A percentile compares a stretch with the other conserved stretches of the same genome.
These are phyloP conservation scores for Phellinidium pouzarii DNA, from an alignment of 1,284 basidiomycete genomes.

Conservation along the genomic window DNA sequence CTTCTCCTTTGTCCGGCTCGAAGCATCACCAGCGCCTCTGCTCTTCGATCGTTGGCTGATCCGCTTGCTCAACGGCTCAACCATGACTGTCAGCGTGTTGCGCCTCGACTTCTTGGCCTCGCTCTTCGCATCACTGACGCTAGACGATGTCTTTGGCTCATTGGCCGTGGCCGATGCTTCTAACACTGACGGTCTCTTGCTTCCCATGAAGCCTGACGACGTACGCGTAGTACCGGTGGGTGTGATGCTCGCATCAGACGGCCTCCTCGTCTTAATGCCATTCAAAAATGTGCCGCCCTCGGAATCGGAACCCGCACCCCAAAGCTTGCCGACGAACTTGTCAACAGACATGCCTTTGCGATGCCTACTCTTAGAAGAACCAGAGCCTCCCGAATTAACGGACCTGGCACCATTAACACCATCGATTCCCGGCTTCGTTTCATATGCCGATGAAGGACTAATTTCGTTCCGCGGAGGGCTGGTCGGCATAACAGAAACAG, in stretches of 20 bases:
- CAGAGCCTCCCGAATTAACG: conserved; percentile 27
- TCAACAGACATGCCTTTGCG: conserved; percentile 63
- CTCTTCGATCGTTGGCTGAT: conserved; percentile 45
- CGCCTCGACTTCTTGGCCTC: conserved; percentile 53
- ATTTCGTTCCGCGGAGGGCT: conserved; percentile 15
- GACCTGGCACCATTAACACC: conserved; percentile 21
- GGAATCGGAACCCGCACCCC: conserved; percentile 29
- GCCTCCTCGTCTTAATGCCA: conserved; percentile 15
- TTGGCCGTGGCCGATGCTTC: conserved; percentile 26
- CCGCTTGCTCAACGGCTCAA: conserved; percentile 61
- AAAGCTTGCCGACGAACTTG: conserved; percentile 66
- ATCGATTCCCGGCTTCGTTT: neutral
- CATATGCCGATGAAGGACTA: conserved; percentile 14
- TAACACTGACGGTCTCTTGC: conserved; percentile 31
- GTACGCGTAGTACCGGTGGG: conserved; percentile 17
- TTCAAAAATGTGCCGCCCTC: conserved; percentile 8
- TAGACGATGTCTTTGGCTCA: conserved; percentile 14
- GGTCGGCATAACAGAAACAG: conserved; percentile 13
- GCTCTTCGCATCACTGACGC: conserved; percentile 14
- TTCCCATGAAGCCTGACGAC: conserved; percentile 17
- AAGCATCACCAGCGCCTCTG: conserved; percentile 29
- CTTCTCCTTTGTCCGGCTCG: conserved; percentile 14
- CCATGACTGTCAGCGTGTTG: conserved; percentile 79
- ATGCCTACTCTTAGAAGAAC: conserved; percentile 41
- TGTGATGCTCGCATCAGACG: conserved; percentile 25